Evolutionary conservation across 352 stramenopile genomes (phyloP), one percentile per base, ranked within the genome.

Genomic region (Pseudoperonospora humuli): DNA sequence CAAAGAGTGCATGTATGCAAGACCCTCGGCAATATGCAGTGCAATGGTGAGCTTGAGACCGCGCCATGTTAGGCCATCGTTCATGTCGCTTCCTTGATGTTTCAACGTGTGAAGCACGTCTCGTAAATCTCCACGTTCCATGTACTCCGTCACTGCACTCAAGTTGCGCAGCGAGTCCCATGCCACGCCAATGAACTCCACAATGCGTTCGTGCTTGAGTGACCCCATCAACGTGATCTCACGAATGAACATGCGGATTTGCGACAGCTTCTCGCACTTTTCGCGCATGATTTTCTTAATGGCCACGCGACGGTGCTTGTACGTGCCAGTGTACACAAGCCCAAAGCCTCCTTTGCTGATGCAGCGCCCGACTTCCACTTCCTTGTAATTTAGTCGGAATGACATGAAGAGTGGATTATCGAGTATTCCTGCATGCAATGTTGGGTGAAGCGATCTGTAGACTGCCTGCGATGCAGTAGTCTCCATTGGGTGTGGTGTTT

Each of bases 161-260:
- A 86, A 35, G 32, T 84, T 75, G 5, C 58, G 56, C 2, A 83
- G 50, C 1, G 64, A 69, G 25, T 84, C 74, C 72, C 75, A 88
- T 4, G 74, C 60, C 1, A 86, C 74, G 3, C 76, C 76, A 5
- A 86, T 54, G 19, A 86, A 88, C 39, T 75, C 67, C 7, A 88
- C 69, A 15, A 88, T 79, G n/a, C 63, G 67, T 14, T 68, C 59
- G 13, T 88, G 76, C n/a, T 66, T 56, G 1, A 86, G 51, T 7
- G 60, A 67, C 3, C 62, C 60, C 57, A 84, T 73, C n/a, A 85
- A 54, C n/a, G 50, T 67, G 35, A 89, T 86, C 43, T 89, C 76
- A 2, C 49, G 57, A 19, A 71, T 38, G 17, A 74, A 74, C 51
- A 61, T 59, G 5, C 49, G 50, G 17, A 74, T 70, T 27, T 70